These are phyloP conservation scores for Fraxinus cuspidata DNA, from an alignment of 257 asterid genomes.

Conservation along the genomic window DNA sequence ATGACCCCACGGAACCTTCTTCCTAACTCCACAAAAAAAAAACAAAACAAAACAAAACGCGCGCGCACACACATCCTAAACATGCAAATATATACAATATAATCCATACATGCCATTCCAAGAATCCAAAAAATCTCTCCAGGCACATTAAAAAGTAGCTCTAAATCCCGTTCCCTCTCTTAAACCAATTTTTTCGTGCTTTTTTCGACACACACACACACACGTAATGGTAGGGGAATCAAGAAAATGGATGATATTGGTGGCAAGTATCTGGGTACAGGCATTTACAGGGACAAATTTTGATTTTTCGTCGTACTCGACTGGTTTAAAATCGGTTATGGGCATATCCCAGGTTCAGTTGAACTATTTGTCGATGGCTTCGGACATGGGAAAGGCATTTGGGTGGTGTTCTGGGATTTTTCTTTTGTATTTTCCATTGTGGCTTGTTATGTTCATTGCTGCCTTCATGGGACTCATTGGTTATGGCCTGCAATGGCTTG, in stretches of 20 bases:
- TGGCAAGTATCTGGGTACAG: slow-evolving; percentile 63
- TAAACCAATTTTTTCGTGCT: not conserved
- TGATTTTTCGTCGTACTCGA: slow-evolving; percentile 61
- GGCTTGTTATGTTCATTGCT: slow-evolving; percentile 51
- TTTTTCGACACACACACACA: not conserved
- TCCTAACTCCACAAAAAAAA: not conserved
- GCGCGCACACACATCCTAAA: not conserved
- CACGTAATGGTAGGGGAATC: slow-evolving; percentile 31
- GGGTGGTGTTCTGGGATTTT: slow-evolving; percentile 72
- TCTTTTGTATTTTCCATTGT: slow-evolving; percentile 46
- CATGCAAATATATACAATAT: not conserved
- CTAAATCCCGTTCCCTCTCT: slow-evolving; percentile 7
- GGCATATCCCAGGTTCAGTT: slow-evolving; percentile 63
- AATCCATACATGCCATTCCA: not conserved
- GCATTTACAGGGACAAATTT: slow-evolving; percentile 72
- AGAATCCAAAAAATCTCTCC: slow-evolving; percentile 18
- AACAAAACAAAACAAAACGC: not conserved
- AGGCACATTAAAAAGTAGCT: not conserved
- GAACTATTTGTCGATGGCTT: slow-evolving; percentile 59
- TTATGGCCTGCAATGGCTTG: slow-evolving; percentile 65
- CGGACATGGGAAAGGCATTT: slow-evolving; percentile 64
- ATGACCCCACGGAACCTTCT: slow-evolving; percentile 4
- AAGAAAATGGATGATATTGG: slow-evolving; percentile 62
- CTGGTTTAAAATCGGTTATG: slow-evolving; percentile 45
- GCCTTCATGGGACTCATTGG: slow-evolving; percentile 65